Evolutionary conservation across 1,284 basidiomycete species (phyloP), one percentile per base, ranked within the genome.

Genomic region (Takashimella tepidaria): DNA sequence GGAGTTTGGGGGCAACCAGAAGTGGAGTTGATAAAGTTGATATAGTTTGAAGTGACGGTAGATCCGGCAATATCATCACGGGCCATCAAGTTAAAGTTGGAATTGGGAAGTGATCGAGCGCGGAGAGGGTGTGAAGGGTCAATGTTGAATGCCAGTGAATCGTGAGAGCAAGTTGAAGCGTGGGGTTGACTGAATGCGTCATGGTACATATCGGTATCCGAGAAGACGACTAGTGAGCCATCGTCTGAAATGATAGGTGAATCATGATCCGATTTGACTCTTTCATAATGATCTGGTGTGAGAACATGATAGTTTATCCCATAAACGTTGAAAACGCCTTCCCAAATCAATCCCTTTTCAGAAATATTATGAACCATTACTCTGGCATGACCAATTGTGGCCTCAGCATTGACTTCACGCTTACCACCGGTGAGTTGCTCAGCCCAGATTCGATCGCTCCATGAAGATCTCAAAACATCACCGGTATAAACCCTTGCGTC

Each of bases 241-340:
- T 83, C 82, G 41, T 79, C 74, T 44, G 77, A 77, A 5, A 77
- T 68, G 5, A 77, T 64, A 26, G 81, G 75, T n/a, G 85, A 82
- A 62, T 89, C 87, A 21, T 83, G 73, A 12, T 76, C 72, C 11
- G 67, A 67, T 52, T 64, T 80, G 23, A 68, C 79, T 45, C 82
- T 80, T 40, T 84, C 63, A 73, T 90, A 92, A 63, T 85, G 84
- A 23, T 85, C 83, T 61, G 79, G 81, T 12, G 85, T 86, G 72
- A 85, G 79, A 59, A 92, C 78, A 67, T 89, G 86, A 73, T 88
- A 84, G n/a, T 81, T 77, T 53, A 83, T 77, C 19, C 88, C 88
- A 45, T 82, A 73, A 16, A 82, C 79, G 8, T 81, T 80, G 75
- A 91, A 91, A 6, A 84, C 83, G 51, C 89, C 89, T 67, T 91